Evolutionary conservation across 106 monocot genomes (phyloP).

Genomic region (Posidonia australis): DNA sequence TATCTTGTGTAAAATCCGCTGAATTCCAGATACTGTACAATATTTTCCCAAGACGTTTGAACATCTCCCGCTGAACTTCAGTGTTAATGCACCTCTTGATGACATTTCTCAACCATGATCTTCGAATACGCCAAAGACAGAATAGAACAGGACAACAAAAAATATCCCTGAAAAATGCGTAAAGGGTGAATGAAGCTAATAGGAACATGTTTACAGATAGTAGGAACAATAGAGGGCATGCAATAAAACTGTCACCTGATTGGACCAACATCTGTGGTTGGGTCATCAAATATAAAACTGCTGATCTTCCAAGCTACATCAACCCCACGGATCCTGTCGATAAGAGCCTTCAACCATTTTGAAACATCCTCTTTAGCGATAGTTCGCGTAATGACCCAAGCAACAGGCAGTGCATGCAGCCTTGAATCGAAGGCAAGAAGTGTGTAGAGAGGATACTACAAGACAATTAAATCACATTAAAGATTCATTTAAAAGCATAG

Average conservation of each 20-base stretch:
- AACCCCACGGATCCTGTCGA: conserved; percentile 40
- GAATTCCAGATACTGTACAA: conserved; percentile 6
- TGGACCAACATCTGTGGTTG: conserved; percentile 63
- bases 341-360: conserved; percentile 92
- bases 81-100: conserved; percentile 51
- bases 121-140: conserved; percentile 74
- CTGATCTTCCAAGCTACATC: conserved; percentile 63
- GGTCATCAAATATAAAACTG: conserved; percentile 85
- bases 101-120: conserved; percentile 86
- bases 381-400: conserved; percentile 87
- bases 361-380: conserved; percentile 57
- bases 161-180: conserved; percentile 39
- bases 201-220: neutral
- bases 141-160: conserved; percentile 80
- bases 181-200: neutral
- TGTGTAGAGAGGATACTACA: conserved; percentile 94
- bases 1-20: neutral
- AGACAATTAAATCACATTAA: neutral
- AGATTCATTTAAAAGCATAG: neutral
- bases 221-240: neutral
- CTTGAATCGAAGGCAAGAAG: conserved; percentile 93
- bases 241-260: conserved; percentile 38
- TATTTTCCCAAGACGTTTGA: conserved; percentile 26
- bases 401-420: conserved; percentile 86
- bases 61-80: conserved; percentile 9